Conservation (phyloP, 768 basidiomycete species). For the Aureoboletus auriporus region DNA sequence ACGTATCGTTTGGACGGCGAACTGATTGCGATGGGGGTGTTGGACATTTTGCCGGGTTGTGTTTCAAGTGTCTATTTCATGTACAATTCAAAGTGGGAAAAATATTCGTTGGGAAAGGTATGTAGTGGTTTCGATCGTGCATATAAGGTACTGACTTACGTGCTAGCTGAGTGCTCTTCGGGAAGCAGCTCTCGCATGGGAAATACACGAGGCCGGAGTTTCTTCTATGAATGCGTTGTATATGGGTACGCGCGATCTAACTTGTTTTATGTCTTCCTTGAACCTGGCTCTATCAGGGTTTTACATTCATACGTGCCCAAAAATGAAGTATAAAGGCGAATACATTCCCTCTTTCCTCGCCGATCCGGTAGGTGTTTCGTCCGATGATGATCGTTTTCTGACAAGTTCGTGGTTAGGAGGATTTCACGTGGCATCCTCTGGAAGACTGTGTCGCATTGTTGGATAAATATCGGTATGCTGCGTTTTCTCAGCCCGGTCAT, state of each 20-base stretch:
- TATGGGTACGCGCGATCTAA: conserved; percentile 62
- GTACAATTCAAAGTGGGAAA: conserved; percentile 70
- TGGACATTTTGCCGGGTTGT: conserved; percentile 86
- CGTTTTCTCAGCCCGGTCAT: conserved; percentile 61
- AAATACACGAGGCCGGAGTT: conserved; percentile 71
- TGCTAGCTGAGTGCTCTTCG: conserved; percentile 77
- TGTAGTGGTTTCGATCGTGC: background rate
- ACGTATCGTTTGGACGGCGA: conserved; percentile 78
- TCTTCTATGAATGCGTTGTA: conserved; percentile 66
- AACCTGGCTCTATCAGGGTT: conserved; percentile 52
- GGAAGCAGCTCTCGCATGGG: conserved; percentile 69
- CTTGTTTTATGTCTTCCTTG: background rate
- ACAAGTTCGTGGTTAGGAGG: conserved; percentile 48
- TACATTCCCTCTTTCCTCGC: conserved; percentile 84
- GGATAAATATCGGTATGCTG: conserved; percentile 63
- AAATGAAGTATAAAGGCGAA: conserved; percentile 97
- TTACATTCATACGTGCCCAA: conserved; percentile 88
- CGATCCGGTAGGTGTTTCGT: conserved; percentile 61
- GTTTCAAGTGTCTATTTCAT: conserved; percentile 89
- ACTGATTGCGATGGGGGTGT: conserved; percentile 80
- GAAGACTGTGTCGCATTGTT: conserved; percentile 55
- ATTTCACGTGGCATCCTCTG: conserved; percentile 73
- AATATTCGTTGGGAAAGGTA: conserved; percentile 77
- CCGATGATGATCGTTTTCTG: conserved; percentile 1
- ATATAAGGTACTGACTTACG: background rate